Evolutionary conservation across 306 rosid species (phyloP).

Genomic region (Cyclanthera cordifolia): DNA sequence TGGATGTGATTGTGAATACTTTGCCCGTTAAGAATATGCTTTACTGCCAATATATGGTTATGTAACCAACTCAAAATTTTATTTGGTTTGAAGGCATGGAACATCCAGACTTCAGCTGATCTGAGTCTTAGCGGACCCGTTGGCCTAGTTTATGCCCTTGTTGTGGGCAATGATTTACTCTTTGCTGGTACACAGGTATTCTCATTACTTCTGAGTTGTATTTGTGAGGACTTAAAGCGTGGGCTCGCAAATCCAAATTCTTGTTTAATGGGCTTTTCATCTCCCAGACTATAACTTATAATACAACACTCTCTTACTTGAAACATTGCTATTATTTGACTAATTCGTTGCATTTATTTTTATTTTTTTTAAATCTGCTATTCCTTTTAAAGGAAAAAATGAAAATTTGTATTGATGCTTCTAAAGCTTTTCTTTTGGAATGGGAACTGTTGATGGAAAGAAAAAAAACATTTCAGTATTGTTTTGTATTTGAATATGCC

Average conservation of each 20-base stretch:
- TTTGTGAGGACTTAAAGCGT: neutral
- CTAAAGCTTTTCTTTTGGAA: neutral
- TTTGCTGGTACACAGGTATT: constrained; percentile 96
- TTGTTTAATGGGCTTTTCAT: neutral
- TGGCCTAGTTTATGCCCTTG: constrained; percentile 88
- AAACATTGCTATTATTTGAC: neutral
- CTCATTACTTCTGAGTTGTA: constrained; percentile 6
- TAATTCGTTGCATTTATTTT: neutral
- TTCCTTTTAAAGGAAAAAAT: too few relatives aligned
- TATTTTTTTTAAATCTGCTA: neutral
- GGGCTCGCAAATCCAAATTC: neutral
- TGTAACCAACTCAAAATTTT: neutral
- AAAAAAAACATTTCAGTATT: neutral
- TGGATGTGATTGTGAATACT: neutral
- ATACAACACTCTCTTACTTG: neutral
- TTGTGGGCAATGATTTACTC: constrained; percentile 69
- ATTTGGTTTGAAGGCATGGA: constrained; percentile 69
- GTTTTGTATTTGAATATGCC: neutral
- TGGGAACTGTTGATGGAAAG: neutral
- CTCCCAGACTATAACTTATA: neutral
- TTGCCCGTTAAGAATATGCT: neutral
- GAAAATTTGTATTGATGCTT: neutral
- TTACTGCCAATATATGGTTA: neutral
- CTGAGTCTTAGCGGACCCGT: constrained; percentile 80
- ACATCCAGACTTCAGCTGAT: constrained; percentile 56